Evolutionary conservation across 2,329 filamentous ascomycete species (phyloP), one percentile per base, ranked within the genome.

Genomic region (Exophiala oligosperma): DNA sequence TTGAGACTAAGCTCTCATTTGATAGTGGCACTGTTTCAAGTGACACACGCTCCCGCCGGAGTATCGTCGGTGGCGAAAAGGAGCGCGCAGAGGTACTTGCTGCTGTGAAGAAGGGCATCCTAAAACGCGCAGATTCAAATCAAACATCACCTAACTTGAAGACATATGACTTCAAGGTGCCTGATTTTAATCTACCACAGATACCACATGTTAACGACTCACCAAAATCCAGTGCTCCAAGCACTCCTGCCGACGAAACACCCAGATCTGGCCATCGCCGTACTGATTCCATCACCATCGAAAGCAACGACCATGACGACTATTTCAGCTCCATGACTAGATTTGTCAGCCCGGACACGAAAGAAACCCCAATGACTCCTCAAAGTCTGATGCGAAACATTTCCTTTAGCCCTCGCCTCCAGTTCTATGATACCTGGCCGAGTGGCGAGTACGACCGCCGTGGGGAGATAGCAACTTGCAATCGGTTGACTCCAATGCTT

Each of bases 391-490:
- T 85, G 0, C 80, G 81, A 61, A 84, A 81, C 68, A 87, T 87
- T 65, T 80, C 77, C 60, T 99, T 97, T 75, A 97, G 92, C 69
- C 93, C 93, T 48, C 86, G 93, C 41, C 91, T 97, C 52, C 86
- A 96, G 63, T 97, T 97, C 72, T 87, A 97, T 72, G 94, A 99
- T 70, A 97, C 92, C 6, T 99, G 92, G 92, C 92, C 92, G 2
- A 91, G 88, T 70, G 89, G 90, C 68, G 94, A 99, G 73, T 99
- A 99, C 71, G 94, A 99, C 73, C 90, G 94, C 62, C 87, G 94
- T 54, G 94, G 94, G 54, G 94, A 99, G 61, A 90, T 97, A 76
- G 92, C 94, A 9, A 99, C 94, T 1, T 99, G 94, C 84, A 99
- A 99, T 72, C 90, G 93, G 65, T 81, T 99, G 66, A 99, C 94